Percentiles rank a stretch among this genome's conserved stretches.
Conservation (phyloP, 306 rosid species). For the Sindora glabra region DNA sequence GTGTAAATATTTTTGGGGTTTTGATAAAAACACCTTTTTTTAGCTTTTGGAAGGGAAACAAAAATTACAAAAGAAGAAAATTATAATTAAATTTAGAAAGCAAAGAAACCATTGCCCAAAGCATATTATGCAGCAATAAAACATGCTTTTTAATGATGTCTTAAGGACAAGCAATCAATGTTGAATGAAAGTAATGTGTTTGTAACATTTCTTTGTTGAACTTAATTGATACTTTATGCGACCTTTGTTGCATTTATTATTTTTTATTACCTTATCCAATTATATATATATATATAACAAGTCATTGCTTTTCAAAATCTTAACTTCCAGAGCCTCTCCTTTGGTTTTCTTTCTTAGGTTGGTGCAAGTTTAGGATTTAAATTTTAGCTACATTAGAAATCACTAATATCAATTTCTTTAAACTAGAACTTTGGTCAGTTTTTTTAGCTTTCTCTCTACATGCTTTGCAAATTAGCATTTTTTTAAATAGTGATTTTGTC, state of each 20-base stretch:
- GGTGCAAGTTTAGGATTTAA: background rate
- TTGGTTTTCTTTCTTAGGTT: background rate
- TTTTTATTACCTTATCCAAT: constrained; percentile 12
- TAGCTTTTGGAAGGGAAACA: no score
- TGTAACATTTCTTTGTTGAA: constrained; percentile 3
- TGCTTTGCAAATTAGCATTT: background rate
- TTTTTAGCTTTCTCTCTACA: background rate
- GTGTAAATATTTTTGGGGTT: background rate
- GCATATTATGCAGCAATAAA: constrained; percentile 51
- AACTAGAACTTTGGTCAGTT: constrained; percentile 14
- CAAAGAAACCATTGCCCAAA: constrained; percentile 45
- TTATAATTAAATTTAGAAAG: no score
- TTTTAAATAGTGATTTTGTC: background rate
- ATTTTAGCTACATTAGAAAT: no score
- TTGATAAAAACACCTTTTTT: background rate
- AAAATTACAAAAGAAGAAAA: no score
- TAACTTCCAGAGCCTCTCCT: background rate
- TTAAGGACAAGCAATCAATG: constrained; percentile 23
- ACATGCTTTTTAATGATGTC: constrained; percentile 43
- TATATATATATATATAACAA: constrained; percentile 3
- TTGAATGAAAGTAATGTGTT: constrained; percentile 43
- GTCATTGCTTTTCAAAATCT: constrained; percentile 5
- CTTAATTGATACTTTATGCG: constrained; percentile 43
- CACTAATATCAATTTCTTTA: background rate
- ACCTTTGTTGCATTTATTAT: constrained; percentile 55